Conservation (phyloP, 306 rosid species). For the Leucaena leucocephala region DNA sequence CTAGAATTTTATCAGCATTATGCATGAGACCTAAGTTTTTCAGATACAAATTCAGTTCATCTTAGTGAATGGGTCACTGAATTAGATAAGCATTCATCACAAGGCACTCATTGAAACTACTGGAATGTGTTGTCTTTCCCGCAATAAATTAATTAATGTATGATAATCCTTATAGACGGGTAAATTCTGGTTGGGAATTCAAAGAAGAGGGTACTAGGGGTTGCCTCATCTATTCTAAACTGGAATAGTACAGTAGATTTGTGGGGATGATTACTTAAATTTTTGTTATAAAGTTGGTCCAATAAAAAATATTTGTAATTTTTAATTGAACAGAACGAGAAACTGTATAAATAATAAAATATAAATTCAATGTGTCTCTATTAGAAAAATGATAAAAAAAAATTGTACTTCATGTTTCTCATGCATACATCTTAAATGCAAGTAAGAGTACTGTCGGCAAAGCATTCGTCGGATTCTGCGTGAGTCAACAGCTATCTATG, state of each 20-base stretch:
- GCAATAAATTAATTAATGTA: neutral
- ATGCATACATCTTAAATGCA: neutral
- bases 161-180: neutral
- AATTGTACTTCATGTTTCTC: neutral
- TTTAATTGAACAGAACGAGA: neutral
- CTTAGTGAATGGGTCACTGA: neutral
- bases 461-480: neutral
- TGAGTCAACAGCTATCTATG: neutral
- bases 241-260: neutral
- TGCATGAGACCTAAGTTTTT: neutral
- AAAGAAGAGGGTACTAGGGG: neutral
- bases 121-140: neutral
- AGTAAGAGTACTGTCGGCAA: neutral
- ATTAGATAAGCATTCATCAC: no score
- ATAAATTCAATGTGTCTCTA: neutral
- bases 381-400: neutral
- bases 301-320: neutral
- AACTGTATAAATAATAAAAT: neutral
- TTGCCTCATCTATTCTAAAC: neutral
- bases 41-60: neutral
- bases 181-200: neutral
- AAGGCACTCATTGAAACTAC: neutral
- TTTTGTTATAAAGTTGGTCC: neutral
- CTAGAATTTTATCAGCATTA: constrained; percentile 15
- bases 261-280: neutral